A percentile compares a stretch with the other conserved stretches of the same genome.
These are phyloP conservation scores for Tritrichomonas foetus DNA, from an alignment of 208 protist species.

Conservation along the genomic window DNA sequence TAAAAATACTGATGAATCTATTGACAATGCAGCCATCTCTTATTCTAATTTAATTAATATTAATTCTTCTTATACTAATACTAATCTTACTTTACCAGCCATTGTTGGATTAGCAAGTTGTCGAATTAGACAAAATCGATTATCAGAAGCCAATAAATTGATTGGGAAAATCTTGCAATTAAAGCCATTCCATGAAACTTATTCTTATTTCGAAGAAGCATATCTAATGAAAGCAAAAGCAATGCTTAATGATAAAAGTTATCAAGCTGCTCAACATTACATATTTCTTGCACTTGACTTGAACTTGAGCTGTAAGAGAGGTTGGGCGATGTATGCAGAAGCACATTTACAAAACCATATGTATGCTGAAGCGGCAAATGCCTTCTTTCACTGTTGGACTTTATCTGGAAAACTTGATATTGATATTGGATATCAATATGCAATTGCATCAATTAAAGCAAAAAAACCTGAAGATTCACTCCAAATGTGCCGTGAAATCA, in stretches of 20 bases:
- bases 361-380: not conserved
- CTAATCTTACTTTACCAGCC: not conserved
- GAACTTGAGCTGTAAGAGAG: constrained; percentile 23
- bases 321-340: not conserved
- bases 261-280: not conserved
- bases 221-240: constrained; percentile 9
- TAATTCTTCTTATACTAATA: not conserved
- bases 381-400: not conserved
- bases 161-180: not conserved
- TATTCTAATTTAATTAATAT: not conserved
- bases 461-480: not conserved
- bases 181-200: not conserved
- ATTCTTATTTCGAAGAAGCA: constrained; percentile 1
- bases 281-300: not conserved
- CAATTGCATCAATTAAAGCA: not conserved
- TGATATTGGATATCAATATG: not conserved
- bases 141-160: not conserved
- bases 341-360: not conserved
- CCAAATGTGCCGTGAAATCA: not conserved
- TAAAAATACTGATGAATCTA: not conserved
- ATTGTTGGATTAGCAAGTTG: not conserved
- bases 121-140: not conserved
- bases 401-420: not conserved
- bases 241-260: not conserved
- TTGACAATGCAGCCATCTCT: not conserved